phyloP scores from a whole-genome alignment of 1,284 basidiomycete genomes.

The Puccinia coronata region DNA sequence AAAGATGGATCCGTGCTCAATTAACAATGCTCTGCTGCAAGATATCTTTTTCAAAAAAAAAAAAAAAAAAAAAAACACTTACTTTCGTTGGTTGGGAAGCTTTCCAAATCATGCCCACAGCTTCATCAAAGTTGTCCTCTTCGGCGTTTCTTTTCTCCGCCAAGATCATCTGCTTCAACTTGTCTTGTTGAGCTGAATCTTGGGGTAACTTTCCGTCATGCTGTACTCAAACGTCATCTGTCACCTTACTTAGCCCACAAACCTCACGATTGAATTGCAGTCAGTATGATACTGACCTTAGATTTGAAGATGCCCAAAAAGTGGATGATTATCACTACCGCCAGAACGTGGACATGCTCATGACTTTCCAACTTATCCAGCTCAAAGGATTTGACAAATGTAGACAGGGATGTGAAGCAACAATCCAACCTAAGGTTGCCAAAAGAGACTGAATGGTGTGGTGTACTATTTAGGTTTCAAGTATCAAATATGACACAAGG shows the following conservation, averaged over 20 bases:
- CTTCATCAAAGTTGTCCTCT: slow-evolving; percentile 96
- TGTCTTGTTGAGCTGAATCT: slow-evolving; percentile 70
- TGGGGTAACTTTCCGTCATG: slow-evolving; percentile 70
- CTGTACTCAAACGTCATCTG: slow-evolving; percentile 59
- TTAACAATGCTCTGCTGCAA: slow-evolving; percentile 16
- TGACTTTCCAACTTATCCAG: slow-evolving; percentile 76
- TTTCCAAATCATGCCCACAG: slow-evolving; percentile 63
- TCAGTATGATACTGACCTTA: slow-evolving; percentile 62
- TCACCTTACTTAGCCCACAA: neutral
- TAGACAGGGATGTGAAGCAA: slow-evolving; percentile 77
- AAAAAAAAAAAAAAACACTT: slow-evolving; percentile 63
- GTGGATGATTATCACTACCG: slow-evolving; percentile 79
- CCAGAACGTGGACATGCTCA: slow-evolving; percentile 83
- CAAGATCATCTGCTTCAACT: slow-evolving; percentile 71
- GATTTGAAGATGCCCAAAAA: slow-evolving; percentile 78
- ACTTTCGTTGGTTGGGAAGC: slow-evolving; percentile 67
- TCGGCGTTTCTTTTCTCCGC: slow-evolving; percentile 72
- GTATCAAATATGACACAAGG: too few species aligned
- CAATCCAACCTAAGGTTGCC: slow-evolving; percentile 84
- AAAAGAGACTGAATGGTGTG: slow-evolving; percentile 78
- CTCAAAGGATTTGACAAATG: slow-evolving; percentile 72
- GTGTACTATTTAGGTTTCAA: too few species aligned
- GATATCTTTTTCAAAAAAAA: too few species aligned
- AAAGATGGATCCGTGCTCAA: neutral
- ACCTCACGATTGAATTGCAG: neutral